phyloP scores from a whole-genome alignment of 2,329 filamentous ascomycete genomes.

The Fusarium concolor region DNA sequence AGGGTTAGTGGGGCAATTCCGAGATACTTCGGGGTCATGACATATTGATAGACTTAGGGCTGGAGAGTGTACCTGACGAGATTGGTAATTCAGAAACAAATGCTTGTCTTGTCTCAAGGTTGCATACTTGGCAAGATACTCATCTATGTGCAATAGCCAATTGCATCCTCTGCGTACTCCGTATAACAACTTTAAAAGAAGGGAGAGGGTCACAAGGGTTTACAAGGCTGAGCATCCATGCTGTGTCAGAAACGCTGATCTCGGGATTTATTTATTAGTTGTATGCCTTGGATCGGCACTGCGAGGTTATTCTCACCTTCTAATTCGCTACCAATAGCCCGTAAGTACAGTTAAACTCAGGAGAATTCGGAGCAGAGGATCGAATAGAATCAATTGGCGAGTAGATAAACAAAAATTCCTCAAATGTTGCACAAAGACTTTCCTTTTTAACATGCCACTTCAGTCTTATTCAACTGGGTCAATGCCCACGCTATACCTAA shows the following conservation, averaged over 20 bases:
- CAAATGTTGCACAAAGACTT: not conserved
- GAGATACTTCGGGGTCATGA: too few species aligned
- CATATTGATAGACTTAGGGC: too few species aligned
- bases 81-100: not conserved
- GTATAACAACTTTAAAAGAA: too few species aligned
- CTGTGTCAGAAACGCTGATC: conserved; percentile 11
- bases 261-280: not conserved
- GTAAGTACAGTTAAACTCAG: not conserved
- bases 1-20: not conserved
- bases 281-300: conserved; percentile 14
- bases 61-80: too few species aligned
- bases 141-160: too few species aligned
- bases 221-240: conserved; percentile 27
- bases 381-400: not conserved
- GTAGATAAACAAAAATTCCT: not conserved
- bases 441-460: not conserved
- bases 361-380: not conserved
- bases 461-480: not conserved
- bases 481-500: conserved; percentile 22
- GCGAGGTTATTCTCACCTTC: not conserved
- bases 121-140: too few species aligned
- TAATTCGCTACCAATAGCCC: conserved; percentile 1
- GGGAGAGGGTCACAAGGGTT: not conserved
- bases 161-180: not conserved
- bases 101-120: not conserved